phyloP scores from a whole-genome alignment of 1,284 basidiomycete species.

The Hymenochaete sp. region DNA sequence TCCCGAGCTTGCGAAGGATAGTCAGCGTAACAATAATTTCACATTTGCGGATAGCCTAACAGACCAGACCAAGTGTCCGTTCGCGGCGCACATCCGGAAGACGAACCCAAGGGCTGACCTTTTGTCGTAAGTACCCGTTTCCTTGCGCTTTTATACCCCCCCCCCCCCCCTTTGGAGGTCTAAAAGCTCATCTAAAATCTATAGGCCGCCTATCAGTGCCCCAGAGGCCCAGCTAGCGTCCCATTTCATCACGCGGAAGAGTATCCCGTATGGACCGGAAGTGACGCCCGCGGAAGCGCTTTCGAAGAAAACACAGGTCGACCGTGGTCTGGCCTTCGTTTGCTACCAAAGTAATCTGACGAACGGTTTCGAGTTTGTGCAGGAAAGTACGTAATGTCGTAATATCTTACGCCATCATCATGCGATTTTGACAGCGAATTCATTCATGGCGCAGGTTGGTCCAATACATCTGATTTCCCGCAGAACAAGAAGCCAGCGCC shows the following conservation, averaged over 20 bases:
- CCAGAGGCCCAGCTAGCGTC: too few species aligned
- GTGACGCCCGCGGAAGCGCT: slow-evolving; percentile 31
- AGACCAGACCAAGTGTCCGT: slow-evolving; percentile 41
- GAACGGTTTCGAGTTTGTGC: slow-evolving; percentile 42
- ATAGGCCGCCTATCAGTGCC: too few species aligned
- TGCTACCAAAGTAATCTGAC: slow-evolving; percentile 40
- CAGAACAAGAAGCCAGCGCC: slow-evolving; percentile 17
- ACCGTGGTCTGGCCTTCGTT: slow-evolving; percentile 44
- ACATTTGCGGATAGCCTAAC: slow-evolving; percentile 22
- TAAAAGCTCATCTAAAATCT: not conserved
- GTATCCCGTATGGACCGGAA: slow-evolving; percentile 41
- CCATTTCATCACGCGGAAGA: slow-evolving; percentile 35
- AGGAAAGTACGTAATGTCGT: too few species aligned
- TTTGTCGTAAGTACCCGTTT: slow-evolving; percentile 18
- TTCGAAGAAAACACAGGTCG: slow-evolving; percentile 30
- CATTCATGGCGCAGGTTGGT: too few species aligned
- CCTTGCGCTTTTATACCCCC: too few species aligned
- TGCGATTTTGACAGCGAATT: too few species aligned
- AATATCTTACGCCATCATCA: too few species aligned
- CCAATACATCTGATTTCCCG: slow-evolving; percentile 26
- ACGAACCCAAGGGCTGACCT: slow-evolving; percentile 44
- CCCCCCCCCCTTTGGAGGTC: too few species aligned
- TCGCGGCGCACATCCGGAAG: slow-evolving; percentile 48
- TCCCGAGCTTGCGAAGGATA: slow-evolving; percentile 30
- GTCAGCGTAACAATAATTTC: slow-evolving; percentile 37